A percentile compares a stretch with the other conserved stretches of the same genome.
Conservation (phyloP, 140 eudicot species). For the Stevia rebaudiana region DNA sequence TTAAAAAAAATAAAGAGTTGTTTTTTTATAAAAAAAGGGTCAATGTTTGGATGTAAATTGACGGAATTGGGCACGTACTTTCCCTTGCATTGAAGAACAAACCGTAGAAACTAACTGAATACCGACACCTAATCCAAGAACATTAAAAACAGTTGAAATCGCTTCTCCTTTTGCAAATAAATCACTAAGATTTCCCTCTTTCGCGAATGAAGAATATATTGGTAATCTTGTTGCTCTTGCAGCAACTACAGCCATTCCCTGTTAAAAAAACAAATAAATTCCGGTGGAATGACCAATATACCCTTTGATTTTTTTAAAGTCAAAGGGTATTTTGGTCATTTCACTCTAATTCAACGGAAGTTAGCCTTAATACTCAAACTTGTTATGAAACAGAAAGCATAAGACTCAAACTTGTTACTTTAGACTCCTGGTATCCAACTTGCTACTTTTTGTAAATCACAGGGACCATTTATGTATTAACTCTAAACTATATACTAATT, state of each 20-base stretch:
- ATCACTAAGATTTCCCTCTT: conserved; percentile 98
- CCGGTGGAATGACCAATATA: too few species aligned
- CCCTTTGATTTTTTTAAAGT: too few species aligned
- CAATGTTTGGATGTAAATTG: not conserved
- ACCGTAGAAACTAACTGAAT: conserved; percentile 86
- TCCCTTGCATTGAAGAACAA: conserved; percentile 94
- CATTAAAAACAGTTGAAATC: conserved; percentile 91
- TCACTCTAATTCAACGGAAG: too few species aligned
- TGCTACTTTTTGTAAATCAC: too few species aligned
- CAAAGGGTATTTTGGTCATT: too few species aligned
- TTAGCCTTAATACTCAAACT: too few species aligned
- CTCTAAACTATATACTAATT: not conserved
- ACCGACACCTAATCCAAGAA: conserved; percentile 83
- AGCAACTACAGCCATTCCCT: conserved; percentile 99
- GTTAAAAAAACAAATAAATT: not conserved
- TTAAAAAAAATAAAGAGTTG: not conserved
- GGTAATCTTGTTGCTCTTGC: conserved; percentile 99
- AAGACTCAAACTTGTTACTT: too few species aligned
- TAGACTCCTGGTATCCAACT: too few species aligned
- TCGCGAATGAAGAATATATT: conserved; percentile 91
- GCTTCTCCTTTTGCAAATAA: conserved; percentile 99
- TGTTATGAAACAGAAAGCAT: too few species aligned
- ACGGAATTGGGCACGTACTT: conserved; percentile 36
- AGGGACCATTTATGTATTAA: too few species aligned
- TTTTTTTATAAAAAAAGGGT: conserved; percentile 3